A percentile compares a stretch with the other conserved stretches of the same genome.
These are phyloP conservation scores for Tilletia caries DNA, from an alignment of 1,284 basidiomycete species.

Conservation along the genomic window DNA sequence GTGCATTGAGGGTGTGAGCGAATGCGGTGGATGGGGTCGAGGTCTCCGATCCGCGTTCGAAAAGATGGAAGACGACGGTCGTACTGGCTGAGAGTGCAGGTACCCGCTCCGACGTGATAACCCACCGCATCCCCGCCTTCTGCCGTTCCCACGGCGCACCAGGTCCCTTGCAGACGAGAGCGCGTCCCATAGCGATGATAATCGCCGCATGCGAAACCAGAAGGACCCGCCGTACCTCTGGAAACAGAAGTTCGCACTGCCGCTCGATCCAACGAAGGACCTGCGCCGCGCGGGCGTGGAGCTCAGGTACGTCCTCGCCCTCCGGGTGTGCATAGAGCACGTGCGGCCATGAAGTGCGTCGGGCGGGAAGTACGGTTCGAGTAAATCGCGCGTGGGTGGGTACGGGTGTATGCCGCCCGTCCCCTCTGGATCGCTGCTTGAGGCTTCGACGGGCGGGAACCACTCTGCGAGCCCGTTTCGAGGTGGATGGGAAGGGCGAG, in stretches of 20 bases:
- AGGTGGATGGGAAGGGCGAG: conserved; percentile 69
- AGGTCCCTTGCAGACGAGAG: conserved; percentile 57
- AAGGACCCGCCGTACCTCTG: conserved; percentile 61
- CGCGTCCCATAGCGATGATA: conserved; percentile 67
- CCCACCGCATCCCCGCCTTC: conserved; percentile 49
- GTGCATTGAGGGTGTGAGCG: conserved; percentile 31
- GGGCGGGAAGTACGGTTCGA: conserved; percentile 68
- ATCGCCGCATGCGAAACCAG: conserved; percentile 77
- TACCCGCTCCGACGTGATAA: conserved; percentile 38
- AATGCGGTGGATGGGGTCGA: neutral
- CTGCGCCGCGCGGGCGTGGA: conserved; percentile 65
- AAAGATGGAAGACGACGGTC: conserved; percentile 3
- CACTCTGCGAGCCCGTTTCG: conserved; percentile 77
- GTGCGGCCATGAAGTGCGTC: conserved; percentile 61
- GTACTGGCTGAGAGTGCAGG: conserved; percentile 44
- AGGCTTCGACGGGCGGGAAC: conserved; percentile 68
- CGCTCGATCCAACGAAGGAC: conserved; percentile 57
- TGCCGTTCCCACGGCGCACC: conserved; percentile 17
- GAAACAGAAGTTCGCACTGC: conserved; percentile 25
- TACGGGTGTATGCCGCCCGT: conserved; percentile 47
- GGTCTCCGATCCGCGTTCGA: neutral
- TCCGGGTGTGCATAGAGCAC: conserved; percentile 66
- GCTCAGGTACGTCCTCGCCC: conserved; percentile 66
- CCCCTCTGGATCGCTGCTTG: conserved; percentile 54
- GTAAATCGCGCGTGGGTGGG: conserved; percentile 57